Percentiles rank a stretch among this genome's conserved stretches.
Evolutionary conservation across 495 filamentous ascomycete species (phyloP).

Genomic region (Margaritispora aquatica): DNA sequence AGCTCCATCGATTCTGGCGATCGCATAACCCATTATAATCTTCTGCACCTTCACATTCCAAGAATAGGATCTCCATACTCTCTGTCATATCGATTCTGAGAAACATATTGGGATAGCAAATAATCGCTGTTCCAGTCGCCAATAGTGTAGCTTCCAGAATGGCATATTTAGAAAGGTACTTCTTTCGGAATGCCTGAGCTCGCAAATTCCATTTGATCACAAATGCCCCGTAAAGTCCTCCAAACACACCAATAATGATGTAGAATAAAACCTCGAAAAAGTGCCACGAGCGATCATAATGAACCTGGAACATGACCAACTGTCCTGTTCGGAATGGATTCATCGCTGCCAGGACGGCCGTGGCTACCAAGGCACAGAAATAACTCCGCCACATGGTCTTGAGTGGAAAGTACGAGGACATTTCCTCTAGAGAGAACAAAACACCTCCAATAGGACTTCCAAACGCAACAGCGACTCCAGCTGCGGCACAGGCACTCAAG

Average conservation of each 20-base stretch:
- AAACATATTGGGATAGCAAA: constrained; percentile 96
- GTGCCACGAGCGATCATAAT: constrained; percentile 94
- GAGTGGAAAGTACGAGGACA: constrained; percentile 95
- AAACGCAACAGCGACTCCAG: constrained; percentile 94
- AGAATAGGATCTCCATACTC: constrained; percentile 96
- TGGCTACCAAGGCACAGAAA: constrained; percentile 95
- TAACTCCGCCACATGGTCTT: constrained; percentile 99
- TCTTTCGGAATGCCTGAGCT: constrained; percentile 89
- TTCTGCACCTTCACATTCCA: constrained; percentile 88
- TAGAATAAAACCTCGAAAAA: constrained; percentile 96
- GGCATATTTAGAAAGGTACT: constrained; percentile 79
- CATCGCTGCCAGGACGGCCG: constrained; percentile 89
- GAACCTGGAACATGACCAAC: constrained; percentile 98
- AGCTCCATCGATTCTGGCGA: constrained; percentile 63
- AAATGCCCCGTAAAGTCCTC: constrained; percentile 91
- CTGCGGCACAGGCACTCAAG: constrained; percentile 87
- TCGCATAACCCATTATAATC: constrained; percentile 93
- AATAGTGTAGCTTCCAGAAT: constrained; percentile 83
- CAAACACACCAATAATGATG: constrained; percentile 84
- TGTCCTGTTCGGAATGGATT: constrained; percentile 98
- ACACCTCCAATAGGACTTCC: constrained; percentile 97
- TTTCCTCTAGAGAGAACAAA: constrained; percentile 94
- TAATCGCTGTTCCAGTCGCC: constrained; percentile 74
- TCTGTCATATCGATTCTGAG: constrained; percentile 97
- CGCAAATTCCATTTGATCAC: constrained; percentile 98